A percentile compares a stretch with the other conserved stretches of the same genome.
phyloP scores from a whole-genome alignment of 371 early-diverging fungal species.

The Thermomucor indicae-seudaticae region DNA sequence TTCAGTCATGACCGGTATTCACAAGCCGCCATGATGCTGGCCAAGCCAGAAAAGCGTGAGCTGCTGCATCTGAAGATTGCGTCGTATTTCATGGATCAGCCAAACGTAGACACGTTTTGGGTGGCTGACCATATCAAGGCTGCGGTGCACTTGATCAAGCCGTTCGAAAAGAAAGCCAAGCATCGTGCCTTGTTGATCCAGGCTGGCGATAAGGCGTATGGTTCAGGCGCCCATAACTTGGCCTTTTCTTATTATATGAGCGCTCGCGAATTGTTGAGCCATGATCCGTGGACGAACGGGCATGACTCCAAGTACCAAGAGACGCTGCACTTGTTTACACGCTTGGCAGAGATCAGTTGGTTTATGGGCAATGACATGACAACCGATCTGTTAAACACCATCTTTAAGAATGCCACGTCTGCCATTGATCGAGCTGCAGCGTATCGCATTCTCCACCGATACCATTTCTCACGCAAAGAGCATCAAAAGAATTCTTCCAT shows the following conservation, averaged over 20 bases:
- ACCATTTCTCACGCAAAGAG: conserved; percentile 31
- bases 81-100: conserved; percentile 27
- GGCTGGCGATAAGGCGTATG: conserved; percentile 42
- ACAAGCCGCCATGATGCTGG: conserved; percentile 39
- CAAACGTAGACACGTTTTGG: conserved; percentile 38
- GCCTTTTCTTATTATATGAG: conserved; percentile 36
- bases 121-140: conserved; percentile 73
- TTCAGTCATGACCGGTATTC: conserved; percentile 46
- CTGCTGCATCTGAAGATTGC: conserved; percentile 34
- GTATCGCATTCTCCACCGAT: conserved; percentile 36
- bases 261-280: conserved; percentile 22
- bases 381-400: conserved; percentile 16
- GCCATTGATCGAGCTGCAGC: conserved; percentile 44
- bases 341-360: conserved; percentile 40
- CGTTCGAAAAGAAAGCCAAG: conserved; percentile 30
- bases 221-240: conserved; percentile 36
- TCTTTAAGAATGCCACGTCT: conserved; percentile 30
- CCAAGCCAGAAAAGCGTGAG: conserved; percentile 22
- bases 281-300: conserved; percentile 39
- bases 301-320: conserved; percentile 32
- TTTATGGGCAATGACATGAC: conserved; percentile 33
- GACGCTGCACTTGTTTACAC: conserved; percentile 39
- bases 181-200: conserved; percentile 28
- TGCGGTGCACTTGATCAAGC: conserved; percentile 78
- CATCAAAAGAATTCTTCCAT: conserved; percentile 26